A percentile compares a stretch with the other conserved stretches of the same genome.
Conservation (phyloP, 2,329 filamentous ascomycete genomes). For the Diaporthe humulicola region DNA sequence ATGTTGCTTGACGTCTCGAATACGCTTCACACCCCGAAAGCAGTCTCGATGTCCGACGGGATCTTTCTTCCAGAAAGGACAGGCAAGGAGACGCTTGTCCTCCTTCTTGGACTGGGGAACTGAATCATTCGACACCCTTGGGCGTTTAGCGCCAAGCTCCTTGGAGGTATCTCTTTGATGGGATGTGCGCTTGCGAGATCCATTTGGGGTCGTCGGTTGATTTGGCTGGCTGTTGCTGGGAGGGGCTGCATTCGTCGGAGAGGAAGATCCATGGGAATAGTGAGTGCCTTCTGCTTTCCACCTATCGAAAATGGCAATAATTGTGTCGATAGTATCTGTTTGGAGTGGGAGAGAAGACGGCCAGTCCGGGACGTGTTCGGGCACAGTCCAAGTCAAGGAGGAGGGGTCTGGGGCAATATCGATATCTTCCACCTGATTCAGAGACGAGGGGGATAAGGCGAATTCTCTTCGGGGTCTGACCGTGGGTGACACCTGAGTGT, state of each 20-base stretch:
- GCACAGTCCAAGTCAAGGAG: background rate
- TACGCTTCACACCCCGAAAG: conserved; percentile 38
- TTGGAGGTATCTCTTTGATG: background rate
- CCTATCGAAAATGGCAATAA: background rate
- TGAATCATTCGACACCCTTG: background rate
- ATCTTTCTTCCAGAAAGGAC: conserved; percentile 44
- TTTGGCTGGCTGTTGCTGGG: background rate
- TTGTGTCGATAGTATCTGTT: background rate
- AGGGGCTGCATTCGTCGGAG: background rate
- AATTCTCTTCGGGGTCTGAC: background rate
- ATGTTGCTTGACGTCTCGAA: conserved; percentile 46
- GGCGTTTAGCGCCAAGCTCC: background rate
- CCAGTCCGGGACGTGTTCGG: background rate
- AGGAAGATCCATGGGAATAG: no score
- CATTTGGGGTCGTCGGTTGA: background rate
- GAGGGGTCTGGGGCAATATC: background rate
- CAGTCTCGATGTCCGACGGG: conserved; percentile 36
- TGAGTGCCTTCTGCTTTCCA: background rate
- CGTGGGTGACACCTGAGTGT: background rate
- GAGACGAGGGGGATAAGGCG: background rate
- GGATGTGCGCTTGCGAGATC: background rate
- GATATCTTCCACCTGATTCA: background rate
- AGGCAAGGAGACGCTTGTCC: conserved; percentile 36
- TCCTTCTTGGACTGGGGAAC: background rate
- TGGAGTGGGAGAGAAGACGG: background rate